These are phyloP conservation scores for Clarireedia homoeocarpa DNA, from an alignment of 2,329 filamentous ascomycete genomes.

Conservation along the genomic window DNA sequence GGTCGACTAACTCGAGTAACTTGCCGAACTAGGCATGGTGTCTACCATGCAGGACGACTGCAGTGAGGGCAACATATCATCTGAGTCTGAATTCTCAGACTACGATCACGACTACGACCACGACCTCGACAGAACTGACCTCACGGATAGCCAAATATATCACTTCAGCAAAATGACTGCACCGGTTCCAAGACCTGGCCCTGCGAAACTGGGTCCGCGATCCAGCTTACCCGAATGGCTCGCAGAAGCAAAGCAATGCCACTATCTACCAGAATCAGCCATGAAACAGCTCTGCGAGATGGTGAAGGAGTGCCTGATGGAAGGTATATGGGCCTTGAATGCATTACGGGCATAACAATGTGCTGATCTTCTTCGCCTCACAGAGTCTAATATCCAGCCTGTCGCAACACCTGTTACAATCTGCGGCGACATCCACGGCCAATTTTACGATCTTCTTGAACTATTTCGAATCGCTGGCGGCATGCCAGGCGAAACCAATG, in stretches of 20 bases:
- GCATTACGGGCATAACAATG: background rate
- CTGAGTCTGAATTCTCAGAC: background rate
- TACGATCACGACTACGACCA: background rate
- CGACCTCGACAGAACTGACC: background rate
- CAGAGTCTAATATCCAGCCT: constrained; percentile 98
- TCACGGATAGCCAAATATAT: background rate
- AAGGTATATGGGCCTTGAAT: constrained; percentile 52
- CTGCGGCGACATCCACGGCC: constrained; percentile 96
- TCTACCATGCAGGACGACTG: background rate
- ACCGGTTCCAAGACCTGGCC: constrained; percentile 68
- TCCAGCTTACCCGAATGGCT: constrained; percentile 94
- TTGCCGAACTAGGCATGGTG: background rate
- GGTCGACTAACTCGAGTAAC: background rate
- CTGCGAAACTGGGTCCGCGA: constrained; percentile 74
- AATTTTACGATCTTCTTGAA: constrained; percentile 97
- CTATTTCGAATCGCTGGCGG: constrained; percentile 94
- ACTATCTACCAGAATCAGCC: constrained; percentile 88
- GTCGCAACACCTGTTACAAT: constrained; percentile 93
- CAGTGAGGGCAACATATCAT: background rate
- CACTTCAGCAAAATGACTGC: constrained; percentile 10
- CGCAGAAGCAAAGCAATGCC: constrained; percentile 91
- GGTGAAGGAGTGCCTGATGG: constrained; percentile 98
- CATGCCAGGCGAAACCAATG: constrained; percentile 78
- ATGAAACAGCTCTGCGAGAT: constrained; percentile 99
- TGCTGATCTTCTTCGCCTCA: constrained; percentile 14